A percentile compares a stretch with the other conserved stretches of the same genome.
Conservation (phyloP, 768 basidiomycete genomes). For the Rickenella mellea region DNA sequence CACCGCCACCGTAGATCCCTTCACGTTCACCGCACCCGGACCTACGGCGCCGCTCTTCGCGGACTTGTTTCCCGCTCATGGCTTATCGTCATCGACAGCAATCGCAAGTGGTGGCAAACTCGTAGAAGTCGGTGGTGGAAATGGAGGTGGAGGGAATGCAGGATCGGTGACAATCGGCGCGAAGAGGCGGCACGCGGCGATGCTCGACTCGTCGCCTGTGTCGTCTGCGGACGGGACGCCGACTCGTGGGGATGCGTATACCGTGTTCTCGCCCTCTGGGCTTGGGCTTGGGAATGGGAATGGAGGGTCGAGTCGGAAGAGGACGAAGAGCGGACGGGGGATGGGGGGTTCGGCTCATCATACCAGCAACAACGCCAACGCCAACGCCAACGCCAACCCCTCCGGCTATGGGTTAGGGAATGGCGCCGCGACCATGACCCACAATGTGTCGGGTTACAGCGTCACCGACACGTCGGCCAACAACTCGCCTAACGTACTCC, state of each 20-base stretch:
- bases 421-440: no score
- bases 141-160: not conserved
- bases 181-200: constrained; percentile 70
- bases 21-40: no score
- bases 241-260: constrained; percentile 10
- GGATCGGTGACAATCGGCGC: constrained; percentile 26
- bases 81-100: no score
- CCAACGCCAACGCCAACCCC: not conserved
- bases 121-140: no score
- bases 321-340: no score
- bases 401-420: no score
- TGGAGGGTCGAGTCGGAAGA: not conserved
- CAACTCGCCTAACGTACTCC: no score
- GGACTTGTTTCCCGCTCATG: no score
- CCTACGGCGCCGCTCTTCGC: no score
- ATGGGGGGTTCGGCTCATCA: not conserved
- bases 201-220: constrained; percentile 47
- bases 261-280: not conserved
- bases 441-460: not conserved
- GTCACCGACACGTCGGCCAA: no score
- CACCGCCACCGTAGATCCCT: no score
- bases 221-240: constrained; percentile 26
- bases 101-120: no score
- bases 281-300: not conserved
- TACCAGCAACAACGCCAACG: not conserved